A percentile compares a stretch with the other conserved stretches of the same genome.
These are phyloP conservation scores for Chlamydomonas schloesseri DNA, from an alignment of 139 green algal species.

Conservation along the genomic window DNA sequence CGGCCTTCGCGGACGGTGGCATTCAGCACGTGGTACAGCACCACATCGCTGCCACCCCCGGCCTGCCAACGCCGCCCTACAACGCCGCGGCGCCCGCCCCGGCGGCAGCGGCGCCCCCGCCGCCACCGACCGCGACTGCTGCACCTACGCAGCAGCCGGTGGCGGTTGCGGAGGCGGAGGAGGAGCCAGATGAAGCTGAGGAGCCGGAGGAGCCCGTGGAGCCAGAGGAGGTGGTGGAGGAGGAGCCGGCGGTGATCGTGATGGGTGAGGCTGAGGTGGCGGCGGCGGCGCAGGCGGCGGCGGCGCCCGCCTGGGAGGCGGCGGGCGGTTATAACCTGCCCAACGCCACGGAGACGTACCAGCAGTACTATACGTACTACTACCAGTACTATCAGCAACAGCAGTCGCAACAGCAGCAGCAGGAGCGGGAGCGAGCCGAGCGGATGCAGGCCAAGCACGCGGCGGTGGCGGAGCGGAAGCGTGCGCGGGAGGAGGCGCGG, in stretches of 20 bases:
- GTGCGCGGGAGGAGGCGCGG: too few species aligned
- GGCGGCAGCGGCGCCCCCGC: not conserved
- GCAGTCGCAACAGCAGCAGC: not conserved
- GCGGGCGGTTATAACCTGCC: constrained; percentile 37
- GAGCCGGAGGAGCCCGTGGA: not conserved
- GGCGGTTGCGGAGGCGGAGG: not conserved
- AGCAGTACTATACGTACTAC: constrained; percentile 39
- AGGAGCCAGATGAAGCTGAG: not conserved
- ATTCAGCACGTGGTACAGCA: not conserved
- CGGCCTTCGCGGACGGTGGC: constrained; percentile 22
- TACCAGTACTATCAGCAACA: constrained; percentile 17
- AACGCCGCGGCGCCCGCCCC: not conserved
- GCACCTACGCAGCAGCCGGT: not conserved
- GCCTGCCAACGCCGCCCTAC: not conserved
- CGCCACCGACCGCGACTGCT: not conserved
- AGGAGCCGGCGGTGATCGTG: not conserved
- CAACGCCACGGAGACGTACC: constrained; percentile 22
- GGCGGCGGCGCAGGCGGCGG: constrained; percentile 8
- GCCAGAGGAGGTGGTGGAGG: not conserved
- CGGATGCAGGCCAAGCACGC: too few species aligned
- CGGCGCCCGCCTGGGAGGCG: constrained; percentile 25
- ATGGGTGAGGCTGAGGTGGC: constrained; percentile 23
- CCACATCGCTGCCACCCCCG: constrained; percentile 1
- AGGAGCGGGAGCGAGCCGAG: not conserved
- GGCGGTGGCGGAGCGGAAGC: too few species aligned